A percentile compares a stretch with the other conserved stretches of the same genome.
Evolutionary conservation across 1,284 basidiomycete genomes (phyloP).

Genomic region (Mycena citricolor): DNA sequence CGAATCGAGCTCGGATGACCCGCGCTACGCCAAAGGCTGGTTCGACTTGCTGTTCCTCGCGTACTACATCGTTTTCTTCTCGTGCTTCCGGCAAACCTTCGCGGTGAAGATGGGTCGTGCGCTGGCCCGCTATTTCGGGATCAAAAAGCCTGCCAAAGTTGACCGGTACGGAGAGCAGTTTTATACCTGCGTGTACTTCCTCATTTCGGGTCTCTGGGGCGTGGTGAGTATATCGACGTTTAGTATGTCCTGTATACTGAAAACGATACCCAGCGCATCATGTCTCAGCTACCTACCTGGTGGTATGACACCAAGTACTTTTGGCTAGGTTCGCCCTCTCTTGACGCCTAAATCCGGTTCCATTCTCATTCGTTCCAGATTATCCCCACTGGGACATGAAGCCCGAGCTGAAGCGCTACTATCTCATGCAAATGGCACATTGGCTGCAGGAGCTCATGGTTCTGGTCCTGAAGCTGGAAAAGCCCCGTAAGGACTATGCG

Average conservation of each 20-base stretch:
- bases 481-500: constrained; percentile 88
- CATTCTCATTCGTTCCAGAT: constrained; percentile 39
- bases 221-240: constrained; percentile 54
- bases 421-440: constrained; percentile 87
- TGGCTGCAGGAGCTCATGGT: constrained; percentile 96
- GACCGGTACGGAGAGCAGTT: constrained; percentile 89
- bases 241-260: constrained; percentile 2
- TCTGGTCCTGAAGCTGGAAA: constrained; percentile 83
- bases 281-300: constrained; percentile 84
- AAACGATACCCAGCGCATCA: constrained; percentile 62
- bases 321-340: constrained; percentile 63
- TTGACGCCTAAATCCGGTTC: not conserved
- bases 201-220: constrained; percentile 71
- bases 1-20: constrained; percentile 50
- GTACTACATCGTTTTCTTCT: constrained; percentile 91
- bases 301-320: constrained; percentile 87
- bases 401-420: constrained; percentile 86
- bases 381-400: constrained; percentile 92
- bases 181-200: constrained; percentile 84
- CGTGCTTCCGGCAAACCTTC: constrained; percentile 82
- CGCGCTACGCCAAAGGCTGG: constrained; percentile 77
- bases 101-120: constrained; percentile 72
- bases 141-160: constrained; percentile 68
- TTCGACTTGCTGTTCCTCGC: constrained; percentile 81
- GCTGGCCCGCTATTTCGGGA: constrained; percentile 69